phyloP scores from a whole-genome alignment of 257 asterid genomes.

The Nicotiana undulata region DNA sequence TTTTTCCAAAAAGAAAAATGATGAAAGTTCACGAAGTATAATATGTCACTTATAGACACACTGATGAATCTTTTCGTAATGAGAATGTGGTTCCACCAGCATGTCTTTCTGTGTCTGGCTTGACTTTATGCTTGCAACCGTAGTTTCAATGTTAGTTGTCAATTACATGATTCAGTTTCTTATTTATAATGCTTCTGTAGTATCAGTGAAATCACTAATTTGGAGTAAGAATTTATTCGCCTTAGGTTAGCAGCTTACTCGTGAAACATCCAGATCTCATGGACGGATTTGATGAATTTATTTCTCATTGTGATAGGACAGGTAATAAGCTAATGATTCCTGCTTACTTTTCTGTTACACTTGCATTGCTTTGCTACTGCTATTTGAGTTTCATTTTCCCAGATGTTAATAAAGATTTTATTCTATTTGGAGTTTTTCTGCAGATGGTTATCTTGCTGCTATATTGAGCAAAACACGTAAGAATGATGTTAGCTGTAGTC shows the following conservation, averaged over 20 bases:
- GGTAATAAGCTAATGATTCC: conserved; percentile 30
- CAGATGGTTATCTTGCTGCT: conserved; percentile 13
- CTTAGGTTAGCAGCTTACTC: conserved; percentile 47
- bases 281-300: conserved; percentile 53
- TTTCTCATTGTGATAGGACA: conserved; percentile 38
- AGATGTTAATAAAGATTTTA: not conserved
- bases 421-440: conserved; percentile 4
- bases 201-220: conserved; percentile 17
- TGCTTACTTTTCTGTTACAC: conserved; percentile 6
- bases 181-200: conserved; percentile 12
- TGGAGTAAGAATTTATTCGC: conserved; percentile 15
- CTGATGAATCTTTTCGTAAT: not conserved
- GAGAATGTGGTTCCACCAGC: not conserved
- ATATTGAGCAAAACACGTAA: conserved; percentile 8
- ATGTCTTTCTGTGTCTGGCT: not conserved
- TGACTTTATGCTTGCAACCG: not conserved
- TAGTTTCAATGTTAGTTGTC: not conserved
- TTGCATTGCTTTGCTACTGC: conserved; percentile 3
- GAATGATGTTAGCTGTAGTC: not conserved
- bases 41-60: not conserved
- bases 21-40: not conserved
- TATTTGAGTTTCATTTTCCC: conserved; percentile 10
- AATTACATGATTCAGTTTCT: conserved; percentile 10
- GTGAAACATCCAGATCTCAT: conserved; percentile 50
- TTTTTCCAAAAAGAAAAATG: not conserved